Evolutionary conservation across 805 yeast genomes (phyloP), one percentile per base, ranked within the genome.

Genomic region (Candida silvatica): DNA sequence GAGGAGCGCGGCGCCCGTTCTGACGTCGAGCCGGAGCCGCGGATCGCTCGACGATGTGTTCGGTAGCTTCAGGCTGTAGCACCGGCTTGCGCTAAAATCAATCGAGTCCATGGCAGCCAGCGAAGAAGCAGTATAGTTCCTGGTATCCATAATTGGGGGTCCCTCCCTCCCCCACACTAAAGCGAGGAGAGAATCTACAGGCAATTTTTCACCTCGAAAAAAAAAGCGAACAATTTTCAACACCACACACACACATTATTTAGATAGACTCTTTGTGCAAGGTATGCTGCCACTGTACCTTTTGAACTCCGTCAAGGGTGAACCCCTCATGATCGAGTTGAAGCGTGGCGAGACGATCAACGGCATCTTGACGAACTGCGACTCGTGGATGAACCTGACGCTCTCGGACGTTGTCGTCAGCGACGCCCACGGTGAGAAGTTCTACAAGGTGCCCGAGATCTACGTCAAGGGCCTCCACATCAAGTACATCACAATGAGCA

Each of bases 381-480:
- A 92, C 56, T 78, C 85, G 27, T 84, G 94, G 87, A 92, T 92
- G 99, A 92, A 92, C 57, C 66, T 92, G 44, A 83, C 95, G 2
- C 66, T 92, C 36, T 68, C 68, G 23, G 78, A 87, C 43, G 97
- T 80, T 12, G 72, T 77, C 32, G 82, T 78, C 51, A 70, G 78
- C 12, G 74, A 74, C 47, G 64, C 74, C 28, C 54, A 68, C 45
- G 90, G 83, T 26, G 77, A 71, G 43, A 65, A 64, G 36, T 82
- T 73, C 54, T 56, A 69, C 35, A 77, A 79, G 51, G 59, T 81
- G 31, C 74, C 77, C 3, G 94, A 84, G 48, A 70, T 80, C 38
- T 88, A 87, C 53, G 73, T 88, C 27, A 77, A 88, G 54, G 97
- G 97, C 29, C 80, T 72, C 43, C 90, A 83, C 48, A 81, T 86